Base-by-base conservation (phyloP, 148 eudicot species). In the Silene latifolia region DNA sequence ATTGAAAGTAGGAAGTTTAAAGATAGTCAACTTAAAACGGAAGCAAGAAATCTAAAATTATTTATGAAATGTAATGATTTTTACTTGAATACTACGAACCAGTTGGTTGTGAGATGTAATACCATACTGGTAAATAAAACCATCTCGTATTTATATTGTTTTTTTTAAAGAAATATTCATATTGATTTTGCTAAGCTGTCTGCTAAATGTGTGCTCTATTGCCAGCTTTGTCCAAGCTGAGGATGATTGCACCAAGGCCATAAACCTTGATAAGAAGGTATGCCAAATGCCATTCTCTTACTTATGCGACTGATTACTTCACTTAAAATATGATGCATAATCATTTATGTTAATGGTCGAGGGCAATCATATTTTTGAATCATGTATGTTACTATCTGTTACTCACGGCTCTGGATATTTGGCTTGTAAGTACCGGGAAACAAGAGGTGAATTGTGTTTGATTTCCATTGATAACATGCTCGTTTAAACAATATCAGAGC, bases 191-290 rank as follows among this genome's bases (percentile, higher is more conserved):
- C 8, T 57, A 27, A 63, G 13, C 35, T 74, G 19, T 48, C 21
- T 73, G 1, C 69, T 69, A 42, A 35, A 53, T 27, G 10, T 72
- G 72, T 72, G 63, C 66, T 58, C 6, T 79, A 78, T 29, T 69
- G 61, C 68, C 88, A 95, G 99, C 80, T 92, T 75, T 84, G 74
- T 82, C 51, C 91, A 88, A 78, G 99, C 97, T 53, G 97, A 88
- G 82, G 89, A 83, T 14, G 99, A 95, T 83, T 87, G 91, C 82
- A 86, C 90, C 25, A 86, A 83, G 79, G 92, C 99, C 44, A 89
- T 95, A 74, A 80, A 86, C 78, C 90, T 95, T 75, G 99, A 95
- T 86, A 95, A 85, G 75, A 95, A 89, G 97, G 98, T 89, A 76
- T 57, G 74, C 32, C 58, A 62, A 76, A 39, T 57, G 74, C 32